These are phyloP conservation scores for Raphanus raphanistrum DNA, from an alignment of 345 rosid genomes.

Conservation along the genomic window DNA sequence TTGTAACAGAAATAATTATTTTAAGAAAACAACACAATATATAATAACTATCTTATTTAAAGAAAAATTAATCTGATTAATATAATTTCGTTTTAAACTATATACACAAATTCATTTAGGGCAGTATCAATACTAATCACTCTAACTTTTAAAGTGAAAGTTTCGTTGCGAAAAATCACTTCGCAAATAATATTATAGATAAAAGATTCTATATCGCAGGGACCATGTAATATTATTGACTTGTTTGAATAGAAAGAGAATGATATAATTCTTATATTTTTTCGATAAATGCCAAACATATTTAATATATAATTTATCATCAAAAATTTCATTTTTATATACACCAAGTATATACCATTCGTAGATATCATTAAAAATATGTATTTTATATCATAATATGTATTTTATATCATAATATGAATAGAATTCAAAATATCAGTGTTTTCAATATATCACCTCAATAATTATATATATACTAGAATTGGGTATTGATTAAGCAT, in stretches of 20 bases:
- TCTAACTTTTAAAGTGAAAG: too few relatives aligned
- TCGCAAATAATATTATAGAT: too few relatives aligned
- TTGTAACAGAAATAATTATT: too few relatives aligned
- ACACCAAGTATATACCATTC: neutral
- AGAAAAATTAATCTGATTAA: too few relatives aligned
- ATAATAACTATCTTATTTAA: too few relatives aligned
- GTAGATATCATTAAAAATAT: neutral
- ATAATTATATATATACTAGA: neutral
- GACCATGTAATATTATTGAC: constrained; percentile 18
- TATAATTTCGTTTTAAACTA: too few relatives aligned
- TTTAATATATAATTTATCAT: neutral
- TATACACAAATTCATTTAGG: too few relatives aligned
- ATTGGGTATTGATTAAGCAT: neutral
- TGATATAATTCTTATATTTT: neutral
- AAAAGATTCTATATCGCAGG: neutral
- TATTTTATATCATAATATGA: neutral
- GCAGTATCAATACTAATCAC: too few relatives aligned
- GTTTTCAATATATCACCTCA: neutral
- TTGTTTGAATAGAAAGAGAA: neutral
- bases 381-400: neutral
- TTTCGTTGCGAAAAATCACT: too few relatives aligned
- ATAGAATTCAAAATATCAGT: neutral
- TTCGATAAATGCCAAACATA: neutral
- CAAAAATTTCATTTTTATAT: neutral
- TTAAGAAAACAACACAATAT: too few relatives aligned